phyloP scores from a whole-genome alignment of 805 yeast genomes.

The Alloascoidea hylecoeti region DNA sequence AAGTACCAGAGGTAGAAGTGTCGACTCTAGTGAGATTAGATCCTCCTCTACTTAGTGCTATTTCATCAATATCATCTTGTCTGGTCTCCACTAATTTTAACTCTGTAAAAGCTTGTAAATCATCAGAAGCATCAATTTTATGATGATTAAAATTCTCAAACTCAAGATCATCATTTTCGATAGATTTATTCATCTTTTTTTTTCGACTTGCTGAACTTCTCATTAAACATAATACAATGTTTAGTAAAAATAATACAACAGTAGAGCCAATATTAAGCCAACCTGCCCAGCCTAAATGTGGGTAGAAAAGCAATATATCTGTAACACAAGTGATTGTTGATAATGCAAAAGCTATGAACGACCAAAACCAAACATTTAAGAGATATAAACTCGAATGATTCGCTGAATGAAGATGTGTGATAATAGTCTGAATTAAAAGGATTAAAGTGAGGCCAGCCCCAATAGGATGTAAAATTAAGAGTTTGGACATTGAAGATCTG shows the following conservation, averaged over 20 bases:
- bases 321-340: constrained; percentile 65
- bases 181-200: no score
- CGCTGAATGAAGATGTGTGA: constrained; percentile 23
- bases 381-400: constrained; percentile 27
- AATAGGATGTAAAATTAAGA: constrained; percentile 55
- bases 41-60: no score
- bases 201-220: constrained; percentile 36
- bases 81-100: background rate
- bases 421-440: constrained; percentile 24
- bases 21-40: background rate
- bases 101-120: background rate
- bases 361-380: constrained; percentile 37
- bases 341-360: constrained; percentile 56
- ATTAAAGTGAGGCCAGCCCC: constrained; percentile 40
- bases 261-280: constrained; percentile 72
- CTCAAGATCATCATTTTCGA: background rate
- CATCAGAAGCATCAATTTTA: background rate
- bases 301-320: constrained; percentile 67
- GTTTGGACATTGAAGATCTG: constrained; percentile 39
- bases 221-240: constrained; percentile 56
- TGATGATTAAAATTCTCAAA: background rate
- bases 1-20: background rate
- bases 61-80: background rate
- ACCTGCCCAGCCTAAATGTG: constrained; percentile 68
- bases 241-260: constrained; percentile 43